Percentiles rank a stretch among this genome's conserved stretches.
Evolutionary conservation across 2,329 filamentous ascomycete species (phyloP).

Genomic region (Fusarium tricinctum): DNA sequence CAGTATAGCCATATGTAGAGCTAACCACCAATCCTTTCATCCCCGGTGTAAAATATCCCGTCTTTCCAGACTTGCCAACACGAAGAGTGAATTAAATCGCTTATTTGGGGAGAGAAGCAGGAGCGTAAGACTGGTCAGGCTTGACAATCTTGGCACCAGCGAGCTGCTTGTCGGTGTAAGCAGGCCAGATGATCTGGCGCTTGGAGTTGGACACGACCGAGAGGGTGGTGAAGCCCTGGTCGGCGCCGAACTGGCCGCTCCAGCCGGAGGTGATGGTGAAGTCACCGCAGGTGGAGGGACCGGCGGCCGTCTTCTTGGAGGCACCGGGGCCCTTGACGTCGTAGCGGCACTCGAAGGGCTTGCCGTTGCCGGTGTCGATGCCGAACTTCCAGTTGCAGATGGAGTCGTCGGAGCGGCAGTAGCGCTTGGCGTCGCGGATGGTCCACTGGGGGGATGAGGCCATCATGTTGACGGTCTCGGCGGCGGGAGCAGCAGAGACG

Average conservation of each 20-base stretch:
- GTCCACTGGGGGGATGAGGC: conserved; percentile 58
- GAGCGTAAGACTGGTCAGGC: conserved; percentile 64
- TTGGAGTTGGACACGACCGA: conserved; percentile 61
- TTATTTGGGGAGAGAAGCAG: conserved; percentile 48
- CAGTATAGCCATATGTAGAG: conserved; percentile 13
- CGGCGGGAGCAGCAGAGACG: conserved; percentile 54
- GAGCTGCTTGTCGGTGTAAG: conserved; percentile 67
- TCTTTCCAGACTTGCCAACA: not conserved
- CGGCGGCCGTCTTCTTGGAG: conserved; percentile 55
- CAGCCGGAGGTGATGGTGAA: conserved; percentile 68
- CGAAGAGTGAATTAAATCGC: not conserved
- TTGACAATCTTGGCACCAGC: conserved; percentile 59
- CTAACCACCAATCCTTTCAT: conserved; percentile 8
- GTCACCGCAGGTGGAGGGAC: conserved; percentile 60
- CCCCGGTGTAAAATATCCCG: not conserved
- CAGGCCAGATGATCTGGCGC: conserved; percentile 64
- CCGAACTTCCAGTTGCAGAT: conserved; percentile 61
- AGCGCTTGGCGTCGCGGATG: conserved; percentile 57
- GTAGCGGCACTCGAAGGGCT: conserved; percentile 49
- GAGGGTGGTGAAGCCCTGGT: conserved; percentile 68
- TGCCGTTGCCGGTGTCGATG: conserved; percentile 60
- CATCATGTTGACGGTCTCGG: conserved; percentile 58
- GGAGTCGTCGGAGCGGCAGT: conserved; percentile 57
- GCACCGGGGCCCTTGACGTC: conserved; percentile 54
- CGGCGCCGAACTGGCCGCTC: conserved; percentile 67